Conservation (phyloP, 371 early-diverging fungal species). For the Coemansia sp. region DNA sequence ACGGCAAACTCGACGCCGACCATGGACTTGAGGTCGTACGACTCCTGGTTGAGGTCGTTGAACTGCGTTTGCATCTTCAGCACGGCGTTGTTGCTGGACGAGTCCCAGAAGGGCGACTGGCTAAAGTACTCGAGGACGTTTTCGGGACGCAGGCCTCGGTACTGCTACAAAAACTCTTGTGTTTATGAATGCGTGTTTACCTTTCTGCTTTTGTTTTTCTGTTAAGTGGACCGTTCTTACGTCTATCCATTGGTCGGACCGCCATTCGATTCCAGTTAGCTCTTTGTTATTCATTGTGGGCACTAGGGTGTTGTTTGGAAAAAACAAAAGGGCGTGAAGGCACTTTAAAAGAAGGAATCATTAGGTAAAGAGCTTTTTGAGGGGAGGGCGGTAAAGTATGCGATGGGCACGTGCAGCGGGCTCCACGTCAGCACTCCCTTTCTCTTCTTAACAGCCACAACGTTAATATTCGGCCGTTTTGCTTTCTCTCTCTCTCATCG, state of each 20-base stretch:
- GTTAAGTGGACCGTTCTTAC: neutral
- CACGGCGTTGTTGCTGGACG: conserved; percentile 91
- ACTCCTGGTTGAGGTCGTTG: conserved; percentile 73
- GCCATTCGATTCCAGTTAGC: conserved; percentile 60
- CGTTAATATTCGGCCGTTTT: no score
- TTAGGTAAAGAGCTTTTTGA: neutral
- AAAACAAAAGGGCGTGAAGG: no score
- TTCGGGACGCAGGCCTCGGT: conserved; percentile 70
- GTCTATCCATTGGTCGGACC: conserved; percentile 57
- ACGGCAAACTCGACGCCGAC: conserved; percentile 86
- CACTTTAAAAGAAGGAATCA: no score
- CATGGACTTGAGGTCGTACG: conserved; percentile 74
- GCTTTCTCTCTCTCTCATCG: no score
- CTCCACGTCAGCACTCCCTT: neutral
- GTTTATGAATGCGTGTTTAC: no score
- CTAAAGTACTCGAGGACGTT: conserved; percentile 96
- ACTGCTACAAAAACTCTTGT: conserved; percentile 31
- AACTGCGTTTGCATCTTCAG: conserved; percentile 97
- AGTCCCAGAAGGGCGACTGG: conserved; percentile 95
- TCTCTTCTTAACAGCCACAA: neutral
- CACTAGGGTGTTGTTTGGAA: no score
- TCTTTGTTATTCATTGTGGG: conserved; percentile 36
- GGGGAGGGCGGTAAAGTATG: neutral
- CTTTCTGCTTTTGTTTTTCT: no score
- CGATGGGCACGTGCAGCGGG: neutral